These are phyloP conservation scores for Omphalotus guepiniiformis DNA, from an alignment of 768 basidiomycete species.

Conservation along the genomic window DNA sequence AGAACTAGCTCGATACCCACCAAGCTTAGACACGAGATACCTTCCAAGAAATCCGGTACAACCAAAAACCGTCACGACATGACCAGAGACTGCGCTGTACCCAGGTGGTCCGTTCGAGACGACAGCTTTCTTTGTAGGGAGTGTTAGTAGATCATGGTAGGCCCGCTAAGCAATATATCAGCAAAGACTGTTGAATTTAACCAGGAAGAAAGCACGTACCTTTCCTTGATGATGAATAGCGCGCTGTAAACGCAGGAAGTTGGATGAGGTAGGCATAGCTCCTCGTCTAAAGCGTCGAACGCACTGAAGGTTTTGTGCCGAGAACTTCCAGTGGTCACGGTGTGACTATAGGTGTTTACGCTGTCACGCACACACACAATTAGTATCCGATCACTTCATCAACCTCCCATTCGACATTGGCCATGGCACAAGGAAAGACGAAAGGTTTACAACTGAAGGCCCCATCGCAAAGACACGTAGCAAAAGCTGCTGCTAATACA, in stretches of 20 bases:
- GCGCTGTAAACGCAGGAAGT: constrained; percentile 50
- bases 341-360: no score
- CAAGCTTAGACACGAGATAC: constrained; percentile 91
- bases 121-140: constrained; percentile 56
- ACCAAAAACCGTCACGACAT: constrained; percentile 95
- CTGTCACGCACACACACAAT: no score
- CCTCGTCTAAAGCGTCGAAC: constrained; percentile 15
- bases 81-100: constrained; percentile 85
- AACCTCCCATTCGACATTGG: no score
- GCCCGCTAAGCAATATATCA: constrained; percentile 46
- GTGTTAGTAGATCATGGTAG: constrained; percentile 65
- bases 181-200: constrained; percentile 2
- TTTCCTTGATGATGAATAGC: constrained; percentile 41
- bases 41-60: constrained; percentile 93
- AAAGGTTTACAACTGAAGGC: constrained; percentile 67
- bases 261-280: constrained; percentile 45
- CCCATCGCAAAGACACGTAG: constrained; percentile 50
- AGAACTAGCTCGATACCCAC: constrained; percentile 37
- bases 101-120: constrained; percentile 76
- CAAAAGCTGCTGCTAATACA: constrained; percentile 62
- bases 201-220: constrained; percentile 25
- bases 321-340: no score
- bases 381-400: no score
- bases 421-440: constrained; percentile 84
- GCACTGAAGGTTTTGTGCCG: no score